Conservation (phyloP, 1,284 basidiomycete species). For the Trichosporon asahii region DNA sequence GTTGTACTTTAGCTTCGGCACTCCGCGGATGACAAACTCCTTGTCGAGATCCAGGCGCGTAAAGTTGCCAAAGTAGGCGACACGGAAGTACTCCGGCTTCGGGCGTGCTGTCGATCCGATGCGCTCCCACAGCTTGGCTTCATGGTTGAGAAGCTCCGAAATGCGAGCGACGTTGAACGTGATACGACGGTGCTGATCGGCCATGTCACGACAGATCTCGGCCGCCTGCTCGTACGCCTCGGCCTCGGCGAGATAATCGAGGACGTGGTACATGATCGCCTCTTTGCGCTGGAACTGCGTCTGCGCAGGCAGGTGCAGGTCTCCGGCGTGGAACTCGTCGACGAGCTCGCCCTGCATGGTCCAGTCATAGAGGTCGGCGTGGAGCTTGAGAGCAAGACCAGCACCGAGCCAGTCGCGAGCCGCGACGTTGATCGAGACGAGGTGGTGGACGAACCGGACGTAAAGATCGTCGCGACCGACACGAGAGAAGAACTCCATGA, state of each 20-base stretch:
- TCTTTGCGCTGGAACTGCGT: conserved; percentile 93
- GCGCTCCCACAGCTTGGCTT: conserved; percentile 75
- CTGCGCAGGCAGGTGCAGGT: conserved; percentile 82
- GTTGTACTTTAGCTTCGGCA: conserved; percentile 42
- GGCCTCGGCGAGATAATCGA: conserved; percentile 87
- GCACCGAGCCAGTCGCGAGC: conserved; percentile 89
- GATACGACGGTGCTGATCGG: conserved; percentile 73
- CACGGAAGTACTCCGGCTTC: conserved; percentile 87
- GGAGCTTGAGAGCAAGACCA: conserved; percentile 83
- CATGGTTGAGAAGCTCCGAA: conserved; percentile 77
- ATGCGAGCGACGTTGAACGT: conserved; percentile 85
- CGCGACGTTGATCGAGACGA: conserved; percentile 81
- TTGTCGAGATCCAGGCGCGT: conserved; percentile 44
- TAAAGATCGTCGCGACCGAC: conserved; percentile 85
- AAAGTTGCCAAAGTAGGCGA: conserved; percentile 54
- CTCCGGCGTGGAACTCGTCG: conserved; percentile 67
- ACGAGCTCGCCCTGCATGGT: conserved; percentile 67
- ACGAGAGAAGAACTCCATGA: conserved; percentile 86
- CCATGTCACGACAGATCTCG: conserved; percentile 86
- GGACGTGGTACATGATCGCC: conserved; percentile 74
- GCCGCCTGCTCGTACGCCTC: conserved; percentile 94
- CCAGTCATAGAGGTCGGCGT: conserved; percentile 93
- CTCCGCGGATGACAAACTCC: conserved; percentile 47
- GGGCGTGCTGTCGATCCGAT: conserved; percentile 78
- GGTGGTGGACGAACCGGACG: conserved; percentile 90